Base-by-base conservation (phyloP, 768 basidiomycete genomes). In the Mrakia hoshinonis region DNA sequence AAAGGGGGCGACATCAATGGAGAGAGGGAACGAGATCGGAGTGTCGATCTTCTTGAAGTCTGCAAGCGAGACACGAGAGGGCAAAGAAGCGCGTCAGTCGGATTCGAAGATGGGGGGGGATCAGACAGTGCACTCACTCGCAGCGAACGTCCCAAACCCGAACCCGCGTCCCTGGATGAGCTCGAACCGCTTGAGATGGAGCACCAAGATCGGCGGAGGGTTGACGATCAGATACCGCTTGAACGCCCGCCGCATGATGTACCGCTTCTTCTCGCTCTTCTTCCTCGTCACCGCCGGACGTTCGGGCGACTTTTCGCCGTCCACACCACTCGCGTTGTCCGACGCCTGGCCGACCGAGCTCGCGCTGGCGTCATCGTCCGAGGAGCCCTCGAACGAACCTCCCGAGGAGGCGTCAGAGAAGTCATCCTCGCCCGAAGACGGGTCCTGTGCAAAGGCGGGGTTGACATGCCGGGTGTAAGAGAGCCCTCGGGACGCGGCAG, bases 111-210 rank as follows among this genome's bases (percentile, higher is more conserved):
- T 9, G 60, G 31, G 36, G 12, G n/a, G 12, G 10, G 52, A 54
- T n/a, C 52, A n/a, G 34, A 22, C 39, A 9, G 43, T 63, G 22
- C 13, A 64, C 72, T 49, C 46, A 73, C 72, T 73, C 15, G 55
- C 58, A 2, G 72, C 55, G 49, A 73, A 73, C 4, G 60, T 52
- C 10, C 72, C 72, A 26, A 73, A 73, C 11, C 67, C 48, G n/a
- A 73, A 73, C n/a, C 72, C 67, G 22, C 64, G 43, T 3, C 66
- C 67, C 7, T 47, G 49, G 54, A 73, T 83, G 77, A 95, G 92
- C 80, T 95, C 91, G 81, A 98, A 98, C 58, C 94, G 85, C 81
- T 97, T 97, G 63, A 96, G 84, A 75, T 97, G 94, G 72, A 97
- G 85, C 64, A 94, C 90, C 69, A 97, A 85, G 39, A 96, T 84